Percentiles rank a stretch among this genome's conserved stretches.
These are phyloP conservation scores for Blastocystis sp. DNA, from an alignment of 352 stramenopile genomes.

Conservation along the genomic window DNA sequence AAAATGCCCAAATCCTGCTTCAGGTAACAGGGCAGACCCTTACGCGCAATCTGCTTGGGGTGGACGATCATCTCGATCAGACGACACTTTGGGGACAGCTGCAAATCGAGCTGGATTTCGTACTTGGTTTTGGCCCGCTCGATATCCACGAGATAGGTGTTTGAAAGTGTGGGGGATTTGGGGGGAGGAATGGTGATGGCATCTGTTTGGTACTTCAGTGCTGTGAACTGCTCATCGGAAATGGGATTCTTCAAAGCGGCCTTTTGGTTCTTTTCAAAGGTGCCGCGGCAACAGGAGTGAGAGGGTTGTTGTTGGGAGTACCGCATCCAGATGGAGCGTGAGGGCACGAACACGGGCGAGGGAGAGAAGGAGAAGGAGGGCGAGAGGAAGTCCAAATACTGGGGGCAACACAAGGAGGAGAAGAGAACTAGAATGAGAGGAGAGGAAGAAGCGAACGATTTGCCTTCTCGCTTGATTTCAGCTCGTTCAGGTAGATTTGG, in stretches of 20 bases:
- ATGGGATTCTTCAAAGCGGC: not conserved
- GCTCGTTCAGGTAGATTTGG: no score
- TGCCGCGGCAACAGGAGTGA: not conserved
- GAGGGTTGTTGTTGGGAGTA: not conserved
- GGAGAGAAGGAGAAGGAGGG: no score
- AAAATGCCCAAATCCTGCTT: not conserved
- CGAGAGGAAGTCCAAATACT: no score
- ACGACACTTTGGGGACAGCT: not conserved
- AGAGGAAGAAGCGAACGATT: no score
- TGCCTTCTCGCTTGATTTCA: no score
- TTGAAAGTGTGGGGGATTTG: no score
- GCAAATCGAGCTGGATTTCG: not conserved
- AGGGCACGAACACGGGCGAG: not conserved
- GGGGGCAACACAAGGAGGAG: no score
- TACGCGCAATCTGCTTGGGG: not conserved
- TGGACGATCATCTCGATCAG: not conserved
- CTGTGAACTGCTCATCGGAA: no score
- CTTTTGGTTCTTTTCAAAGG: not conserved
- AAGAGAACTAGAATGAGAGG: no score
- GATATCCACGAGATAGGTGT: no score
- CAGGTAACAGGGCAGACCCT: not conserved
- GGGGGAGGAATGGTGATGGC: no score
- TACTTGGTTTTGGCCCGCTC: not conserved
- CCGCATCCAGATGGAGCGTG: not conserved
- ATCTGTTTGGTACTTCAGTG: no score